phyloP scores from a whole-genome alignment of 129 eudicot species.

The Dittrichia graveolens region DNA sequence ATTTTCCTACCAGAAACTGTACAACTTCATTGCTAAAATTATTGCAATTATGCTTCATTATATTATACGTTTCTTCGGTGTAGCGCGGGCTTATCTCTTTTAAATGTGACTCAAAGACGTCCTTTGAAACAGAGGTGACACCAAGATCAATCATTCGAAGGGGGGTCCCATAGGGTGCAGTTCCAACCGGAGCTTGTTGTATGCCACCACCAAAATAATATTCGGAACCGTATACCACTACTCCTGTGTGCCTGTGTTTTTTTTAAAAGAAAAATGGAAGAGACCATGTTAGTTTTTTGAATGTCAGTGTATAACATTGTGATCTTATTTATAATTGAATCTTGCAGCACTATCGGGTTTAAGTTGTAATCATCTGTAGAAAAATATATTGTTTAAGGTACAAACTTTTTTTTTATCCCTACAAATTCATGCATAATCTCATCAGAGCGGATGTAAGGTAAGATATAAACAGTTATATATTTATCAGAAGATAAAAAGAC shows the following conservation, averaged over 20 bases:
- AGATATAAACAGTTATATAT: too few species aligned
- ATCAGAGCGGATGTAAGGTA: too few species aligned
- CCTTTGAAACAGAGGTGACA: constrained; percentile 65
- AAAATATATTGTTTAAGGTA: neutral
- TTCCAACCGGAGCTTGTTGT: constrained; percentile 57
- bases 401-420: too few species aligned
- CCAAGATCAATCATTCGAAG: constrained; percentile 68
- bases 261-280: constrained; percentile 9
- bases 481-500: neutral
- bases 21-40: constrained; percentile 89
- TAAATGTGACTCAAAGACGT: constrained; percentile 62
- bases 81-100: constrained; percentile 80
- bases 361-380: too few species aligned
- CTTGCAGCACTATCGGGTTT: too few species aligned
- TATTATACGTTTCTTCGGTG: constrained; percentile 72
- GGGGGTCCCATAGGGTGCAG: constrained; percentile 82
- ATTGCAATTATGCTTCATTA: constrained; percentile 83
- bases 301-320: constrained; percentile 3
- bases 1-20: constrained; percentile 67
- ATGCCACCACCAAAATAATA: constrained; percentile 91
- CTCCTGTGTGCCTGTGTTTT: constrained; percentile 74
- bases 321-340: neutral
- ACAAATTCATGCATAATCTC: too few species aligned
- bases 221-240: constrained; percentile 75
- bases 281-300: constrained; percentile 3